Evolutionary conservation across 371 early-diverging fungal genomes (phyloP).

Genomic region (Rhizopus microsporus): DNA sequence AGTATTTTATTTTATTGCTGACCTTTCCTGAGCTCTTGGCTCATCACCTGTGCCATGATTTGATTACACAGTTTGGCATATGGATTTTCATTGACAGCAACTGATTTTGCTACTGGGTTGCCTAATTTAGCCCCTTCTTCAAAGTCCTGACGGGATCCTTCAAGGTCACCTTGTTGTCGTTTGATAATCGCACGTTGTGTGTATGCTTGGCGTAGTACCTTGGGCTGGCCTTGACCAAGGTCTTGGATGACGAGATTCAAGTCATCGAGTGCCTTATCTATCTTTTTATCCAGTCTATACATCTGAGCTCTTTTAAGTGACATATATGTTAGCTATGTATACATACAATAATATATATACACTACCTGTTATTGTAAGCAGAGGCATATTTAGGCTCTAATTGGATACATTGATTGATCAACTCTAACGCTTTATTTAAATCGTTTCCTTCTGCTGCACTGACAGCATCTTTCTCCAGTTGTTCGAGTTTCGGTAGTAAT

Average conservation of each 20-base stretch:
- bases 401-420: constrained; percentile 50
- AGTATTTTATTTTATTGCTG: constrained; percentile 1
- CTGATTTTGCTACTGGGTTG: constrained; percentile 78
- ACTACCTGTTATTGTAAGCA: constrained; percentile 83
- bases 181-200: constrained; percentile 83
- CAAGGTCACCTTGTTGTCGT: constrained; percentile 62
- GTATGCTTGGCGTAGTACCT: constrained; percentile 79
- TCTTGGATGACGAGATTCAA: constrained; percentile 69
- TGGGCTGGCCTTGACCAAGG: constrained; percentile 57
- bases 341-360: background rate
- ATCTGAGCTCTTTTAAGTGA: constrained; percentile 68
- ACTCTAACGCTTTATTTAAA: constrained; percentile 45
- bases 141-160: constrained; percentile 74
- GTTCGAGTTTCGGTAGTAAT: constrained; percentile 36
- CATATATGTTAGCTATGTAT: background rate
- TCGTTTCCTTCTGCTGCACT: constrained; percentile 49
- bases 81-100: constrained; percentile 82
- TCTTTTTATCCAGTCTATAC: constrained; percentile 63
- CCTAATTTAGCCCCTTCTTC: constrained; percentile 77
- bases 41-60: constrained; percentile 72
- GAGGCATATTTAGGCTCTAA: constrained; percentile 74
- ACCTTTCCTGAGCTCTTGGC: constrained; percentile 30
- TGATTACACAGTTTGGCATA: constrained; percentile 89
- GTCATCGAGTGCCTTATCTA: constrained; percentile 64
- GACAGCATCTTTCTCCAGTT: constrained; percentile 54